Evolutionary conservation across 148 eudicot genomes (phyloP).

Genomic region (Simmondsia chinensis): DNA sequence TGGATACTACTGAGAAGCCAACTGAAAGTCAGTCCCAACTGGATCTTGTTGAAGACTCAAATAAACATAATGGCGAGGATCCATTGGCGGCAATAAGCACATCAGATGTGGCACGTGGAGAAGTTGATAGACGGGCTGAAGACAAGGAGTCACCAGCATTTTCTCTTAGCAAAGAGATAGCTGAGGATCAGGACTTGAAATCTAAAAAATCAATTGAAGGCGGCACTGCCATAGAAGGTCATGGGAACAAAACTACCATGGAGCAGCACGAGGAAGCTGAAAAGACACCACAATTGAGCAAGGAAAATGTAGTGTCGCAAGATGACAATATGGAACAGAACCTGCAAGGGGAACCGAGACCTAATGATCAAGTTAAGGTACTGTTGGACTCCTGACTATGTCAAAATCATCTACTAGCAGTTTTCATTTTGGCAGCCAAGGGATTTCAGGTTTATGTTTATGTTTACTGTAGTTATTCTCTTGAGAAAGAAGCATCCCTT

Average conservation of each 20-base stretch:
- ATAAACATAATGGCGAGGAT: slow-evolving; percentile 19
- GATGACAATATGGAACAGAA: slow-evolving; percentile 19
- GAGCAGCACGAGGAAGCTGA: slow-evolving; percentile 30
- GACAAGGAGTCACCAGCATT: slow-evolving; percentile 23
- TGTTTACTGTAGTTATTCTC: too few species aligned
- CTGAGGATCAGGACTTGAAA: slow-evolving; percentile 22
- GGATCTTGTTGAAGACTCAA: slow-evolving; percentile 18
- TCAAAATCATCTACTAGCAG: too few species aligned
- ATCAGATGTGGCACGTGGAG: slow-evolving; percentile 7
- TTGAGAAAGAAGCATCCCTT: too few species aligned
- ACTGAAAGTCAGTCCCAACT: slow-evolving; percentile 21
- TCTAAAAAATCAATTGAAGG: slow-evolving; percentile 25
- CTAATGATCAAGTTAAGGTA: slow-evolving; percentile 40
- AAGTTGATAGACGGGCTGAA: slow-evolving; percentile 16
- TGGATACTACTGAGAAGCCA: slow-evolving; percentile 21
- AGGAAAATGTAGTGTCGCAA: slow-evolving; percentile 18
- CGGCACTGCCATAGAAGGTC: slow-evolving; percentile 17
- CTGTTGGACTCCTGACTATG: neutral
- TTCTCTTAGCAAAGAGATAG: slow-evolving; percentile 12
- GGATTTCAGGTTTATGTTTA: too few species aligned
- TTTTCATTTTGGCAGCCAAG: too few species aligned
- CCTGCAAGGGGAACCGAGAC: slow-evolving; percentile 15
- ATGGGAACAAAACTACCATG: slow-evolving; percentile 16
- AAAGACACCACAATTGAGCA: slow-evolving; percentile 12
- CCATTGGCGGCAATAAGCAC: slow-evolving; percentile 9